Base-by-base conservation (phyloP, 2,329 filamentous ascomycete genomes). In the Aspergillus candidus region DNA sequence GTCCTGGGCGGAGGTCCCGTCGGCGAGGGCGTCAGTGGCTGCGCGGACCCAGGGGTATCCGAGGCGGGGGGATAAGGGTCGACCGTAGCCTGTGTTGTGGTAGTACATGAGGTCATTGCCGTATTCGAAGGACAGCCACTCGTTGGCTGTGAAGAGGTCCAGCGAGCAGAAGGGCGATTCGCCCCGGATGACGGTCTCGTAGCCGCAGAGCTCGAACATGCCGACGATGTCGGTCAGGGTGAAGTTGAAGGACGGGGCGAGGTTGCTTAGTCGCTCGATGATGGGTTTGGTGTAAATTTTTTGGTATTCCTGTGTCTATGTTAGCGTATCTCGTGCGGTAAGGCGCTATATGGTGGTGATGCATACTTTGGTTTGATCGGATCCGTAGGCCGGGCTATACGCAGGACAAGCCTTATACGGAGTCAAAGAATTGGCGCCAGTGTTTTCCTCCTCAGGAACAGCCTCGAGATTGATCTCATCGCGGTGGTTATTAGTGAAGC, bases 121-220 rank as follows among this genome's bases (percentile, higher is more conserved):
- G 57, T 84, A 84, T 61, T 84, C 80, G 65, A 80, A 84, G 2
- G 70, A 70, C n/a, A 84, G 75, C 80, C 80, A 83, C 49, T 83
- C 80, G 50, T 80, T 74, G 0, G 78, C 72, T 1, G 72, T 69
- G 56, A 84, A 83, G 11, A 82, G 69, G 12, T 75, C 70, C 0
- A 79, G 68, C 41, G 77, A 72, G 63, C 80, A 84, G 60, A 83
- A 83, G 0, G 74, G 74, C 0, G 79, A 83, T 36, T 71, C 74
- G 2, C 80, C 80, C 1, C 73, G 73, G 47, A 83, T 82, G 13
- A 83, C 80, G 0, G 76, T 77, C 60, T 84, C 80, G 56, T 84
- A 83, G 1, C 80, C 80, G 55, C 80, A 84, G 3, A 84, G 63
- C 63, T 82, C 72, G 67, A 83, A 80, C 75, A 84, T 80, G 31